A percentile compares a stretch with the other conserved stretches of the same genome.
Conservation (phyloP, 192 early-diverging fungal species). For the Coemansia sp. region DNA sequence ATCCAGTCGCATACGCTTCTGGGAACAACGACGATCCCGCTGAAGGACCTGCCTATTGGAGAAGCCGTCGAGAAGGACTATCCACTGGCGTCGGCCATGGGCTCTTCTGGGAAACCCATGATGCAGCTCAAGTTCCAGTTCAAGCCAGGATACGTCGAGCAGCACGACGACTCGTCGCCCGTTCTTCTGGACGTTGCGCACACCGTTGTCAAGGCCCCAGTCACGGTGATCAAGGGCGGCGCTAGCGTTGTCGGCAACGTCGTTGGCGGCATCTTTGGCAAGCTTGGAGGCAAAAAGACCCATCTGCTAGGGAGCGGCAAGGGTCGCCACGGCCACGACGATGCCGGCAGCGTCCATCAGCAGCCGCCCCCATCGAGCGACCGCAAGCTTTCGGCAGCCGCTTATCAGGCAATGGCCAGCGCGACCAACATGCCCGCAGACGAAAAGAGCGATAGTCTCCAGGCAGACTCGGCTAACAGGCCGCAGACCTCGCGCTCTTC, state of each 20-base stretch:
- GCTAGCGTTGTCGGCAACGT: conserved; percentile 52
- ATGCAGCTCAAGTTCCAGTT: conserved; percentile 60
- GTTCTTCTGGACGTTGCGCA: conserved; percentile 57
- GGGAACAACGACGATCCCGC: conserved; percentile 54
- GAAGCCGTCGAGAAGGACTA: conserved; percentile 51
- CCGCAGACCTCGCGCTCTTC: conserved; percentile 1
- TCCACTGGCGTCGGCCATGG: conserved; percentile 29
- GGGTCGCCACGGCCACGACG: background rate
- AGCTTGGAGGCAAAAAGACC: conserved; percentile 40
- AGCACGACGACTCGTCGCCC: conserved; percentile 52
- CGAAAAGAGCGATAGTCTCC: background rate
- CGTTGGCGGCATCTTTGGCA: conserved; percentile 41
- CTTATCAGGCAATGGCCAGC: conserved; percentile 20
- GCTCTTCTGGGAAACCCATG: conserved; percentile 34
- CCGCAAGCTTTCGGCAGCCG: conserved; percentile 17
- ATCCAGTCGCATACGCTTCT: conserved; percentile 62
- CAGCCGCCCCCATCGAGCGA: background rate
- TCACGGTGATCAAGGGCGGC: conserved; percentile 57
- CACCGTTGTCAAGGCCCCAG: conserved; percentile 59
- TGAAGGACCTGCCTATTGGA: conserved; percentile 57
- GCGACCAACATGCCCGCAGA: conserved; percentile 47
- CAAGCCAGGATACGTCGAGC: conserved; percentile 59
- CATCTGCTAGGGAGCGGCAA: conserved; percentile 19
- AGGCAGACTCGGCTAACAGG: background rate
- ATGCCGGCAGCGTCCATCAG: background rate